These are phyloP conservation scores for Liriodendron chinense DNA, from an alignment of 164 flowering plant species.

Conservation along the genomic window DNA sequence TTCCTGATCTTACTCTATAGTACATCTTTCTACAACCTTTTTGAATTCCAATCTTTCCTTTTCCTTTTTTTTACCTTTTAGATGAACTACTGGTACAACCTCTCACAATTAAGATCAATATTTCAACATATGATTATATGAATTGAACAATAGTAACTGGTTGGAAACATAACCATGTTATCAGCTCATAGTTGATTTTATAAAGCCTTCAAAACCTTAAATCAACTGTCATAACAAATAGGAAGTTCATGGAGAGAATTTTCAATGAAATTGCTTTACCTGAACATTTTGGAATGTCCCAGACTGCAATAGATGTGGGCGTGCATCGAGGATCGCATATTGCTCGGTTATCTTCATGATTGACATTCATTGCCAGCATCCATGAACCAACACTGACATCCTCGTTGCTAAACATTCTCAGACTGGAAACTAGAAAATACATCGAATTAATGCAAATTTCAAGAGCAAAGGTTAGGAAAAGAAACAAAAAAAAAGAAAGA, in stretches of 20 bases:
- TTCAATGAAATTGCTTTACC: constrained; percentile 30
- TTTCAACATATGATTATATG: too few species aligned
- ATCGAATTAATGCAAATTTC: constrained; percentile 5
- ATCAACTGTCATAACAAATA: not conserved
- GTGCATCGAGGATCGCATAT: constrained; percentile 66
- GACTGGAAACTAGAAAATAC: constrained; percentile 33
- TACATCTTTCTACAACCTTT: too few species aligned
- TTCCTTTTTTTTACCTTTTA: too few species aligned
- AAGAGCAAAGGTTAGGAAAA: not conserved
- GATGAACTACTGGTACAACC: too few species aligned
- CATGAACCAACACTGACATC: constrained; percentile 71
- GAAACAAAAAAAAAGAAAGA: not conserved
- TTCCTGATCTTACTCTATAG: too few species aligned
- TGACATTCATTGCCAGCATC: constrained; percentile 80
- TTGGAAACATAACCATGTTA: too few species aligned
- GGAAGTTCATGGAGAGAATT: not conserved
- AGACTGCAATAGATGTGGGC: constrained; percentile 63
- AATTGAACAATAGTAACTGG: too few species aligned
- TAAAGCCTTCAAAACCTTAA: not conserved
- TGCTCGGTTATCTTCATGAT: constrained; percentile 56
- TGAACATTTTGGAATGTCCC: constrained; percentile 74
- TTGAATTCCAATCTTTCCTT: too few species aligned
- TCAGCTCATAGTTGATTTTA: too few species aligned
- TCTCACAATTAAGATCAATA: too few species aligned
- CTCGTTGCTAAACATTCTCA: constrained; percentile 68